Conservation (phyloP, 495 filamentous ascomycete genomes). For the Talaromyces ruber region DNA sequence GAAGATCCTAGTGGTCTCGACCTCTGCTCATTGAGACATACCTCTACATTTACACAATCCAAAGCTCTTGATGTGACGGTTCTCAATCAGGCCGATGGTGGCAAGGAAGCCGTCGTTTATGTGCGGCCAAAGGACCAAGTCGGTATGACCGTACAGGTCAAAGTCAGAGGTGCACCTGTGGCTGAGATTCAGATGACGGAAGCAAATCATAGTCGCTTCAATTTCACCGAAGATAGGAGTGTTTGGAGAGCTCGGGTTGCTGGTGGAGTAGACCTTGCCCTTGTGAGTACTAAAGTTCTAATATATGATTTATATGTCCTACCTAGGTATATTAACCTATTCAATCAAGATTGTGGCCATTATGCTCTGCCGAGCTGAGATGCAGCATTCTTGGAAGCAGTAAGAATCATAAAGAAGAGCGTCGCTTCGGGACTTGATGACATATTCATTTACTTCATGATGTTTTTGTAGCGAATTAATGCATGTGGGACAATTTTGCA, state of each 20-base stretch:
- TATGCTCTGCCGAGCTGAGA: conserved; percentile 12
- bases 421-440: background rate
- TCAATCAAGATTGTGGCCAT: conserved; percentile 6
- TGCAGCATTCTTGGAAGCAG: conserved; percentile 7
- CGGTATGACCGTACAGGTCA: conserved; percentile 2
- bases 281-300: conserved; percentile 6
- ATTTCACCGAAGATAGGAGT: conserved; percentile 4
- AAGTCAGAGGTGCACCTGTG: background rate
- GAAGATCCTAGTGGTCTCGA: background rate
- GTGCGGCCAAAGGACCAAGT: conserved; percentile 6
- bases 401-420: background rate
- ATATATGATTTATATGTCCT: background rate
- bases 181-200: conserved; percentile 8
- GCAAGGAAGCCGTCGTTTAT: conserved; percentile 1
- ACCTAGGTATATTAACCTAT: background rate
- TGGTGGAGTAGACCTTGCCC: conserved; percentile 7
- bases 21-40: conserved; percentile 2
- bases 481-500: no score
- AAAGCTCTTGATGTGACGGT: conserved; percentile 7
- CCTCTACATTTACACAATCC: conserved; percentile 2
- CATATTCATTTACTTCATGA: background rate
- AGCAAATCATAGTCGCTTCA: background rate
- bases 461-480: background rate
- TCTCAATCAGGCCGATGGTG: conserved; percentile 3
- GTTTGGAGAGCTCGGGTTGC: conserved; percentile 11